Base-by-base conservation (phyloP, 2,329 filamentous ascomycete genomes). In the Botryotinia globosa region DNA sequence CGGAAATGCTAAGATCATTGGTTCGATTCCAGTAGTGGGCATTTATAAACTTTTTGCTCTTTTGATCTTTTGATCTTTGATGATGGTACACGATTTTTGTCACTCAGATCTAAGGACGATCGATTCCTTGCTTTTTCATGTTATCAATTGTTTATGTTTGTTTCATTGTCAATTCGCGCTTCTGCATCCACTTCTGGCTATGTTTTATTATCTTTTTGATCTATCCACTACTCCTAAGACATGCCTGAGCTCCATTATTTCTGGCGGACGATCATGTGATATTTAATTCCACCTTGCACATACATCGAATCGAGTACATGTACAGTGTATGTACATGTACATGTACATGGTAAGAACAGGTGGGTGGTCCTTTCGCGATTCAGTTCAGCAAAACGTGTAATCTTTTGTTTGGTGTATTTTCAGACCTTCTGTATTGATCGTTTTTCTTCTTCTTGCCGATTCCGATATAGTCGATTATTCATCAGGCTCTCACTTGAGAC, bases 21-120 rank as follows among this genome's bases (percentile, higher is more conserved):
- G 59, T 62, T 42, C 37, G 59, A 62, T 62, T 62, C 37, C 59
- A 42, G 59, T 62, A 62, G 37, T 62, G 59, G 59, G 59, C 59
- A 62, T 3, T 1, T 7, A 3, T 8, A 4, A 2, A 1, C 5
- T 20, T 42, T 62, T 42, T 20, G 4, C 2, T 12, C 34, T 61
- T 14, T 61, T 16, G 9, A 2, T 12, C 14, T 59, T 14, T 25
- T 14, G 4, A 51, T n/a, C 12, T 16, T 25, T 2, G 10, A 25
- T 54, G 25, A 10, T 25, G 9, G 37, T 37, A 37, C 37, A 37
- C 1, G 0, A 22, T 2, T 25, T 25, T 34, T 3, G 7, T 56
- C n/a, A 18, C 54, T 32, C 6, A 56, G 54, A 58, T 58, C 7
- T 7, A 9, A 32, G 16, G 29, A 20, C 29, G 0, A 32, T 32